Conservation (phyloP, 2,329 filamentous ascomycete species). For the Colletotrichum tofieldiae region DNA sequence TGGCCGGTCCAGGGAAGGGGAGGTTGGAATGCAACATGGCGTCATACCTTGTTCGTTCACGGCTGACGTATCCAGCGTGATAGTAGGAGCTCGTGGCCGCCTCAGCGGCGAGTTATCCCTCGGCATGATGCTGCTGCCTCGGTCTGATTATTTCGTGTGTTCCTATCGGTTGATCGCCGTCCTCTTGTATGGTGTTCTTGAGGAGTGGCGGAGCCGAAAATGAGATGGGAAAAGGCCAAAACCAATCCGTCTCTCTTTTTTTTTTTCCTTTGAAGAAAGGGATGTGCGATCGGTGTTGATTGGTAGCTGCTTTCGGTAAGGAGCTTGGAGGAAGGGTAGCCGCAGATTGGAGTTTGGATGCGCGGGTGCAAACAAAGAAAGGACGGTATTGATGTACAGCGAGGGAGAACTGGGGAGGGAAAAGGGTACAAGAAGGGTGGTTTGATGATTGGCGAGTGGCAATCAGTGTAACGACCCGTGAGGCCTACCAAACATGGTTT, state of each 20-base stretch:
- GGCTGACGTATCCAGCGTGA: slow-evolving; percentile 44
- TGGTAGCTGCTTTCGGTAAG: slow-evolving; percentile 7
- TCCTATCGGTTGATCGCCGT: background rate
- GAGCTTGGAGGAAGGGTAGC: background rate
- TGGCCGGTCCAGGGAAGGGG: slow-evolving; percentile 13
- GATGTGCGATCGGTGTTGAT: background rate
- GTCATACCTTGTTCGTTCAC: slow-evolving; percentile 44
- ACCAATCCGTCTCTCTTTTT: background rate
- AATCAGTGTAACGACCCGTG: slow-evolving; percentile 7
- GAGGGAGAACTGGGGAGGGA: background rate
- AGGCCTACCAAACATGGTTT: background rate
- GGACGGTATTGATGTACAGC: background rate
- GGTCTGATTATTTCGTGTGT: background rate
- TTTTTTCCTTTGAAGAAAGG: background rate
- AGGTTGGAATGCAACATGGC: slow-evolving; percentile 20
- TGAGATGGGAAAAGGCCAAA: background rate
- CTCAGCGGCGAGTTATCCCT: slow-evolving; percentile 30
- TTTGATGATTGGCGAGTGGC: background rate
- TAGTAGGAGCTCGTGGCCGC: slow-evolving; percentile 43
- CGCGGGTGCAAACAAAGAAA: slow-evolving; percentile 33
- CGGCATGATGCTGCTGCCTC: slow-evolving; percentile 21
- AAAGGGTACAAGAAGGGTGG: background rate
- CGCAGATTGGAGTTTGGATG: background rate
- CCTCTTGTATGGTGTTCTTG: background rate
- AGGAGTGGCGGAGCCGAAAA: background rate